Conservation (phyloP, 371 early-diverging fungal genomes). For the Circinella umbellata region DNA sequence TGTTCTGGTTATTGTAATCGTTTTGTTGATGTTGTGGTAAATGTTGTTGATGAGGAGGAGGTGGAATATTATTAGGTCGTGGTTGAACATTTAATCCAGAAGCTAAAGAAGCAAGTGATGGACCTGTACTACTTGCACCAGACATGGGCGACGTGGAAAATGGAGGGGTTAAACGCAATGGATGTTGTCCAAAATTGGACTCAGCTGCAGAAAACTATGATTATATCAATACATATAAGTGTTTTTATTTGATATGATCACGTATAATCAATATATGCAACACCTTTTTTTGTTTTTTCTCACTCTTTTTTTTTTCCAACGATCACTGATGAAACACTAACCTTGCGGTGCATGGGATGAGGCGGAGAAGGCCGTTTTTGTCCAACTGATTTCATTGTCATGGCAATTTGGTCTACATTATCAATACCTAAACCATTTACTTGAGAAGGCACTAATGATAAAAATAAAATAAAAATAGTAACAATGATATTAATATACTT, state of each 20-base stretch:
- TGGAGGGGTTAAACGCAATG: slow-evolving; percentile 30
- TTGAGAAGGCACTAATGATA: slow-evolving; percentile 16
- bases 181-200: slow-evolving; percentile 22
- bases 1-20: slow-evolving; percentile 1
- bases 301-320: too few relatives aligned
- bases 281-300: too few relatives aligned
- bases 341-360: slow-evolving; percentile 34
- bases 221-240: not conserved
- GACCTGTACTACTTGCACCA: slow-evolving; percentile 36
- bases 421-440: slow-evolving; percentile 41
- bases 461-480: too few relatives aligned
- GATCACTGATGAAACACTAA: slow-evolving; percentile 11
- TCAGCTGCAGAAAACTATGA: slow-evolving; percentile 21
- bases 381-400: slow-evolving; percentile 41
- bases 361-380: slow-evolving; percentile 30
- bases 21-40: slow-evolving; percentile 9
- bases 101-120: slow-evolving; percentile 43
- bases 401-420: slow-evolving; percentile 41
- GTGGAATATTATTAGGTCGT: slow-evolving; percentile 14
- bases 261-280: too few relatives aligned
- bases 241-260: too few relatives aligned
- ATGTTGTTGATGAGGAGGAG: slow-evolving; percentile 12
- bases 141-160: slow-evolving; percentile 40
- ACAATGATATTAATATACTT: too few relatives aligned
- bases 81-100: slow-evolving; percentile 44